These are phyloP conservation scores for Botrytis paeoniae DNA, from an alignment of 2,329 filamentous ascomycete genomes.

Conservation along the genomic window DNA sequence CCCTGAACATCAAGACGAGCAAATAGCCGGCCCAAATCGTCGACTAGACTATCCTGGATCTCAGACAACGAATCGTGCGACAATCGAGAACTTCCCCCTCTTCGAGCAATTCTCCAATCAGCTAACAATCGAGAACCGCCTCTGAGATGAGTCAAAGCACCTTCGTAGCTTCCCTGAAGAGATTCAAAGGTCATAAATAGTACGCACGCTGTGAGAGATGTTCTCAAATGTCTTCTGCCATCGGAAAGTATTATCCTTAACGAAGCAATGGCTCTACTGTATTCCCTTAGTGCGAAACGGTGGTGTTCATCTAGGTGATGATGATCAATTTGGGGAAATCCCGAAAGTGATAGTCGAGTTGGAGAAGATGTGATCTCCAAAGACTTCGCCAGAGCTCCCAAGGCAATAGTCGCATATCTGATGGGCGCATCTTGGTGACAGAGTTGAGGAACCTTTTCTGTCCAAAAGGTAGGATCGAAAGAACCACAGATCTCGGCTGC, in stretches of 20 bases:
- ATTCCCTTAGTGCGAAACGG: constrained; percentile 34
- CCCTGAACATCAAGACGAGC: constrained; percentile 36
- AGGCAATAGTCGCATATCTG: constrained; percentile 35
- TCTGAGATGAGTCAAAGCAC: constrained; percentile 35
- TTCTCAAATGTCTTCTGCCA: constrained; percentile 35
- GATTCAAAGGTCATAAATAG: constrained; percentile 38
- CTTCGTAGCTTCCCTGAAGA: constrained; percentile 36
- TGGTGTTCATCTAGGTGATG: constrained; percentile 37
- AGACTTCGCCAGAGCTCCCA: constrained; percentile 36
- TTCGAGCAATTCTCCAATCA: constrained; percentile 36
- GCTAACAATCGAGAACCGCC: constrained; percentile 35
- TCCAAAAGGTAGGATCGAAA: constrained; percentile 37
- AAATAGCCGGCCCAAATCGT: constrained; percentile 37
- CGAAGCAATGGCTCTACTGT: constrained; percentile 35
- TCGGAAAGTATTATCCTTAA: constrained; percentile 33
- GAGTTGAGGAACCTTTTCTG: constrained; percentile 37
- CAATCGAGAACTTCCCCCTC: constrained; percentile 33
- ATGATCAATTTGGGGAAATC: constrained; percentile 37
- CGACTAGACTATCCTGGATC: constrained; percentile 37
- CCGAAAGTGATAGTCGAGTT: constrained; percentile 34
- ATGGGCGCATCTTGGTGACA: constrained; percentile 37
- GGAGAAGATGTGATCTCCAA: constrained; percentile 36
- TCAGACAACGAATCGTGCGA: constrained; percentile 38
- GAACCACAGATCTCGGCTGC: constrained; percentile 34
- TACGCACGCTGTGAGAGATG: constrained; percentile 36